A percentile compares a stretch with the other conserved stretches of the same genome.
These are phyloP conservation scores for Boletus sensibilis DNA, from an alignment of 768 basidiomycete species.

Conservation along the genomic window DNA sequence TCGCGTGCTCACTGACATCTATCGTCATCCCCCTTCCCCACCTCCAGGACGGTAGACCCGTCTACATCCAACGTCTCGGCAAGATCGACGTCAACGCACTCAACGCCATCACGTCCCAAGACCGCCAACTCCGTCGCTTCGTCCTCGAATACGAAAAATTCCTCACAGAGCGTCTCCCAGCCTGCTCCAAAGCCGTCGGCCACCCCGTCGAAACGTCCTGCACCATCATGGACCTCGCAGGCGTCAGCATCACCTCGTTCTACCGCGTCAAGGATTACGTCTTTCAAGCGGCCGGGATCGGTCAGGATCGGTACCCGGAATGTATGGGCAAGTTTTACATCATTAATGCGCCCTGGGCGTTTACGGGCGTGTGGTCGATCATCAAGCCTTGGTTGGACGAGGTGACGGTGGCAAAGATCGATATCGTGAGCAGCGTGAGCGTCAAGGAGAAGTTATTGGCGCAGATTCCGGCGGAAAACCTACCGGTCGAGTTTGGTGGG, in stretches of 20 bases:
- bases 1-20: not conserved
- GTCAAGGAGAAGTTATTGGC: conserved; percentile 75
- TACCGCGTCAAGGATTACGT: conserved; percentile 94
- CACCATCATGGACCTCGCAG: conserved; percentile 91
- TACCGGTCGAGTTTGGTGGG: conserved; percentile 87
- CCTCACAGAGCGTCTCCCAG: conserved; percentile 75
- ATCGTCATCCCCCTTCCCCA: not conserved
- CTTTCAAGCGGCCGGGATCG: conserved; percentile 66
- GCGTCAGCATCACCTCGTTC: conserved; percentile 71
- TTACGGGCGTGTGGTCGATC: conserved; percentile 82
- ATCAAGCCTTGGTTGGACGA: conserved; percentile 94
- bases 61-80: conserved; percentile 94
- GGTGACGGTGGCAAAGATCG: conserved; percentile 93
- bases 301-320: conserved; percentile 91
- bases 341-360: conserved; percentile 95
- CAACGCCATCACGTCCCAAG: conserved; percentile 77
- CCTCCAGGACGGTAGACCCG: conserved; percentile 85
- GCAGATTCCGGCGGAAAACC: conserved; percentile 81
- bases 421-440: conserved; percentile 66
- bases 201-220: conserved; percentile 95
- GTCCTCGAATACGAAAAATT: conserved; percentile 94
- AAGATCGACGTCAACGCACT: conserved; percentile 84
- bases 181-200: conserved; percentile 66
- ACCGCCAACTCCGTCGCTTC: conserved; percentile 85
- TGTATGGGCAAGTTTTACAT: conserved; percentile 99